Evolutionary conservation across 176 grass and related monocot species (phyloP).

Genomic region (Oryza meridionalis): DNA sequence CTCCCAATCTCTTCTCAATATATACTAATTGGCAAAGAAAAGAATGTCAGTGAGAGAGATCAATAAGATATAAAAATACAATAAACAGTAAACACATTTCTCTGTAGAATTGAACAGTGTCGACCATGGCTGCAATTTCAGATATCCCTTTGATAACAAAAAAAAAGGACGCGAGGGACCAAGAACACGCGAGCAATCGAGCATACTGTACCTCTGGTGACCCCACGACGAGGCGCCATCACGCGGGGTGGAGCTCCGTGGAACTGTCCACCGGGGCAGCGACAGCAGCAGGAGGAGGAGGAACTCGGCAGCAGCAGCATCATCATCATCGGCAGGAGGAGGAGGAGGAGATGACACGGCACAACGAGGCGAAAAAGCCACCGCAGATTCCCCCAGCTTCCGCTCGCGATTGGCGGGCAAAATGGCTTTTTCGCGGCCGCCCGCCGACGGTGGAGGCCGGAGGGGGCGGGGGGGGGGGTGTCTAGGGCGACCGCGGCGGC

Average conservation of each 20-base stretch:
- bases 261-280: neutral
- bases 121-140: neutral
- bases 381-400: too few relatives aligned
- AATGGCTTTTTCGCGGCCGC: too few relatives aligned
- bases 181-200: neutral
- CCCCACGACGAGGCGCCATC: neutral
- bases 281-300: neutral
- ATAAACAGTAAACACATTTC: neutral
- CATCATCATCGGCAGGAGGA: neutral
- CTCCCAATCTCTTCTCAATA: neutral
- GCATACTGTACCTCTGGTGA: neutral
- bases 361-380: too few relatives aligned
- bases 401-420: too few relatives aligned
- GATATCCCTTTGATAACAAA: neutral
- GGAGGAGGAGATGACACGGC: too few relatives aligned
- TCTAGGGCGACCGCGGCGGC: too few relatives aligned
- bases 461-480: too few relatives aligned
- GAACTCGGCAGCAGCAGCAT: neutral
- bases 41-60: neutral
- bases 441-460: too few relatives aligned
- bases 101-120: neutral
- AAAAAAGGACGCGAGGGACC: neutral
- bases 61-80: neutral
- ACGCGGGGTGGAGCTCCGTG: neutral
- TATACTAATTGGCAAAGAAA: neutral